Evolutionary conservation across 768 basidiomycete species (phyloP), one percentile per base, ranked within the genome.

Genomic region (Leccinum longicurvipes): DNA sequence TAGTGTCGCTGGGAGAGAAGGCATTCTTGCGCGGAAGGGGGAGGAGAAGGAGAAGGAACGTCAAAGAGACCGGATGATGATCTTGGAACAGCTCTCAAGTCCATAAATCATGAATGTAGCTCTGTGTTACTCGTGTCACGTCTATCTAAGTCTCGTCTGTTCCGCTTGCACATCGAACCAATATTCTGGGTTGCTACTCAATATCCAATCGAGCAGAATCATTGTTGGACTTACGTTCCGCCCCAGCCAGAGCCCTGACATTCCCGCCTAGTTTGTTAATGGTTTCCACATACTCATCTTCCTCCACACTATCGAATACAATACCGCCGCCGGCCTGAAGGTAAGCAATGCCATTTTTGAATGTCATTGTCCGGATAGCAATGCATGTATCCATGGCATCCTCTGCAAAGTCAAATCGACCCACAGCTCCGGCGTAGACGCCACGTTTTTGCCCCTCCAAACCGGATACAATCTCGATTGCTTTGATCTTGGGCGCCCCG

Each of bases 311-410:
- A 71, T 99, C 97, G 61, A 87, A 93, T 10, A 99, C 97, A 61
- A 99, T 97, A 2, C 96, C 96, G 51, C 96, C 97, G 6, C 96
- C 94, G 34, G 97, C 97, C 69, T 98, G 95, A 46, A 98, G 74
- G 71, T 98, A 98, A 21, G 84, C 91, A 19, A 85, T 77, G 2
- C 94, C 93, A 61, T 94, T 82, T 73, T 97, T 98, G 79, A 97
- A 98, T 1, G 87, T 83, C 93, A 98, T 98, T 5, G 95, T 98
- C 29, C 97, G 85, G 64, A 99, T 98, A 5, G 97, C 96, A 65
- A 99, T 99, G 74, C 96, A 98, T 1, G 93, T 97, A 71, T 99
- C 97, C 89, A 98, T 93, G 66, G 88, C 87, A 69, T 98, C 91
- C 24, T 83, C 77, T 3, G 93, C 91, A 72, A 98, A 98, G 72